phyloP scores from a whole-genome alignment of 805 yeast genomes.

The Myxozyma monticola region DNA sequence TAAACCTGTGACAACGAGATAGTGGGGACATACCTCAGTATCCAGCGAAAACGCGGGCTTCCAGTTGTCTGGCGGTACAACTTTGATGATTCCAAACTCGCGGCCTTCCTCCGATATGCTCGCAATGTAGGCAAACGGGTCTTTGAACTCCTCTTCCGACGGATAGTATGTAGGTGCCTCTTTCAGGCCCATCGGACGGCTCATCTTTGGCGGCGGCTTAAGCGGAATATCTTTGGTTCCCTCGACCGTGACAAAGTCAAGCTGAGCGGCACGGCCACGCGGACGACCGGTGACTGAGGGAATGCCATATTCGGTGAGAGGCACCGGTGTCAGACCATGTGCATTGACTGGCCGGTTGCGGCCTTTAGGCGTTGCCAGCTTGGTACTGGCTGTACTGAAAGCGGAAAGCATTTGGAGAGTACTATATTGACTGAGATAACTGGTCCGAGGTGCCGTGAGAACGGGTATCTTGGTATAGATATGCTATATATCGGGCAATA shows the following conservation, averaged over 20 bases:
- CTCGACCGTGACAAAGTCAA: conserved; percentile 17
- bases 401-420: no score
- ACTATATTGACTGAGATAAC: no score
- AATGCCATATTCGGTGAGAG: conserved; percentile 19
- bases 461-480: no score
- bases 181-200: conserved; percentile 38
- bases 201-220: conserved; percentile 23
- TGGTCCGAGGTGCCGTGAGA: no score
- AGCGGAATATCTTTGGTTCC: background rate
- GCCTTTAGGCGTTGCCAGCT: conserved; percentile 6
- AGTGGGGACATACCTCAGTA: conserved; percentile 30
- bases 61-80: conserved; percentile 60
- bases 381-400: no score
- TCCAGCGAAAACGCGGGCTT: conserved; percentile 43
- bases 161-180: conserved; percentile 62
- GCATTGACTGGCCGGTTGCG: background rate
- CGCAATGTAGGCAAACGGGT: conserved; percentile 68
- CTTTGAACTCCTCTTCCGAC: conserved; percentile 53
- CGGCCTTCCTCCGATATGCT: conserved; percentile 53
- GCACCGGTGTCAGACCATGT: conserved; percentile 10
- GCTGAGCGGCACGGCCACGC: conserved; percentile 17
- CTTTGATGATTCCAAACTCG: conserved; percentile 71
- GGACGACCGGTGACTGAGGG: conserved; percentile 27
- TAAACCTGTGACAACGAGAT: background rate
- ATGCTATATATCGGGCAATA: no score